Evolutionary conservation across 2,329 filamentous ascomycete species (phyloP), one percentile per base, ranked within the genome.

Genomic region (Dactylellina haptotyla): DNA sequence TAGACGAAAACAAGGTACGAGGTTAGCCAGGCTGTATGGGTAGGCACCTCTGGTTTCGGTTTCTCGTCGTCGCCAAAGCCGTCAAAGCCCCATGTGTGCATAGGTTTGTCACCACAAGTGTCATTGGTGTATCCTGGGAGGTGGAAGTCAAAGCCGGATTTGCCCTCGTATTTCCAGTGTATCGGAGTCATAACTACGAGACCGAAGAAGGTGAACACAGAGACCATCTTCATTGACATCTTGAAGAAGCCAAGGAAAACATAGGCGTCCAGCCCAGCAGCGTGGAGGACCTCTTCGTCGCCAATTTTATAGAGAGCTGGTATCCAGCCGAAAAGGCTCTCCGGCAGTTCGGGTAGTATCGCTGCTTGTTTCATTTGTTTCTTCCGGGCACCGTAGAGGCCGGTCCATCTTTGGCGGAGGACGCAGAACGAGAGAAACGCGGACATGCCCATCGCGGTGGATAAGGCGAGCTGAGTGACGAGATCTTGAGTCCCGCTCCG

Each of bases 241-340:
- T 93, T 96, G 85, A 97, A 98, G 82, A 99, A 99, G 14, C 90
- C 87, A 12, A 99, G 85, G 79, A 91, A 90, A 76, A 97, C 95
- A 82, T 92, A 99, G 56, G 95, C 95, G 83, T 99, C 95, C 54
- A 99, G 86, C 0, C 95, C 95, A 16, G 94, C 94, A 18, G 93
- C 94, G 14, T 90, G 89, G 59, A 99, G 84, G 2, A 99, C 88
- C 81, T 98, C 90, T 79, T 96, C 89, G 76, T 98, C 93, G 0
- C 89, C 92, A 74, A 99, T 91, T 76, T 83, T 87, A 83, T 93
- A 95, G 41, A 99, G 83, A 2, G 89, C 88, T 1, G 93, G 88
- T 50, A 99, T 95, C 95, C 95, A 99, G 78, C 94, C 94, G 77
- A 98, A 91, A 79, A 96, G 88, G 48, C 87, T 90, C 79, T 93